Evolutionary conservation across 78 protist genomes (phyloP), one percentile per base, ranked within the genome.

Genomic region (Fonticula alba): DNA sequence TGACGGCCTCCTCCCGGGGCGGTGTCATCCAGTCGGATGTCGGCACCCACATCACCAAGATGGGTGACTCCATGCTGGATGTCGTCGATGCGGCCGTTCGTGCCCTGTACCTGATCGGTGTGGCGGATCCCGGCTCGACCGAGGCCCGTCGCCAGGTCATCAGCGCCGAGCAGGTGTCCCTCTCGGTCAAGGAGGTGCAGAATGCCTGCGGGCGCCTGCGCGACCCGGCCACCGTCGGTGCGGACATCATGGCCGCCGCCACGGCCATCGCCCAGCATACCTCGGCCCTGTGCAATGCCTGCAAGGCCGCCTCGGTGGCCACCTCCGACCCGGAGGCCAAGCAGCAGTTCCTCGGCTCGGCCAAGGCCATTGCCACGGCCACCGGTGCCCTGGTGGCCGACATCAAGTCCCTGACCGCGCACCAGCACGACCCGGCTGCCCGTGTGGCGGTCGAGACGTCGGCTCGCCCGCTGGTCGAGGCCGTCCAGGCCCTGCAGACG

Each of bases 231-330:
- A 19, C 55, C 17, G 3, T 6, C 24, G 62, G 54, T 41, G 33
- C 52, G 71, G 11, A 50, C 26, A 22, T 67, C 7, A 35, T 67
- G 35, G 37, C 59, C n/a, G 49, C 72, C 2, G 72, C 62, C 27
- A 56, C 63, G 43, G 51, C 40, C 47, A 67, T 67, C 22, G 72
- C 72, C 46, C 54, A 54, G 64, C 55, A 58, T 58, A 68, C 73
- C 29, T 9, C 50, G 6, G 43, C 66, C 26, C 65, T 68, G 60
- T 58, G 73, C 63, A 29, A 17, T 6, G 43, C 38, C 1, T 68
- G 73, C 73, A 56, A 58, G 53, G 41, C 22, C 22, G 73, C 66
- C 22, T 37, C 66, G 24, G 41, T 26, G 33, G 19, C 31, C 47
- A 58, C 73, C 19, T 26, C 29, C 47, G 58, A 68, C 66, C 64